Conservation (phyloP, 306 rosid species). For the Ammopiptanthus mongolicus region DNA sequence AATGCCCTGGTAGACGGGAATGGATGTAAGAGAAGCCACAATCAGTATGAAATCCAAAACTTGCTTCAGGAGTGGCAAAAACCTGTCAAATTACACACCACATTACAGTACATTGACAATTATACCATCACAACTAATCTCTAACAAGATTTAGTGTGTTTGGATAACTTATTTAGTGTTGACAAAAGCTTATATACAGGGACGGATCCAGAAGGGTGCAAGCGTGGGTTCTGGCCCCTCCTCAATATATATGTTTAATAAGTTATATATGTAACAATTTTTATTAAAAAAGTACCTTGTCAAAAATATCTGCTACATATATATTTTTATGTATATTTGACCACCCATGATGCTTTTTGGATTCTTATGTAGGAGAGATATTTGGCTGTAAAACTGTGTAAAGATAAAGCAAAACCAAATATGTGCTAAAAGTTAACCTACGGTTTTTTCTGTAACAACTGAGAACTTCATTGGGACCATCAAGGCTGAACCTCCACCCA, state of each 20-base stretch:
- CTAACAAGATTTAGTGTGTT: conserved; percentile 1
- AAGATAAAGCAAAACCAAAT: background rate
- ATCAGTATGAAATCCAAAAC: conserved; percentile 91
- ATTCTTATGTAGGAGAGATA: too few species aligned
- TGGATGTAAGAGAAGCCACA: conserved; percentile 85
- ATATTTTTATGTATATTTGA: too few species aligned
- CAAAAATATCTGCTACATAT: too few species aligned
- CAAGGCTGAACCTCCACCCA: conserved; percentile 96
- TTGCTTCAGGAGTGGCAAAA: conserved; percentile 92
- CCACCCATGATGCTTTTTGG: too few species aligned
- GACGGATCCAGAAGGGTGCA: too few species aligned
- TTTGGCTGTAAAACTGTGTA: background rate
- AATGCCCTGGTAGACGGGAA: conserved; percentile 74
- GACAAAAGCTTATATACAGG: background rate
- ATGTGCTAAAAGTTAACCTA: conserved; percentile 35
- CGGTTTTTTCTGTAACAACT: conserved; percentile 86
- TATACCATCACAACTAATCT: conserved; percentile 1
- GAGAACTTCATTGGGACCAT: conserved; percentile 91
- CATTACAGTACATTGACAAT: background rate
- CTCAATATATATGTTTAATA: too few species aligned
- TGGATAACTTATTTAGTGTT: background rate
- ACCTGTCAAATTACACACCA: conserved; percentile 42
- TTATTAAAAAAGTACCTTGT: too few species aligned
- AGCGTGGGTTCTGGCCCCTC: too few species aligned
- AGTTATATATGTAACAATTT: too few species aligned